These are phyloP conservation scores for Xanthoceras sorbifolium DNA, from an alignment of 345 rosid species.

Conservation along the genomic window DNA sequence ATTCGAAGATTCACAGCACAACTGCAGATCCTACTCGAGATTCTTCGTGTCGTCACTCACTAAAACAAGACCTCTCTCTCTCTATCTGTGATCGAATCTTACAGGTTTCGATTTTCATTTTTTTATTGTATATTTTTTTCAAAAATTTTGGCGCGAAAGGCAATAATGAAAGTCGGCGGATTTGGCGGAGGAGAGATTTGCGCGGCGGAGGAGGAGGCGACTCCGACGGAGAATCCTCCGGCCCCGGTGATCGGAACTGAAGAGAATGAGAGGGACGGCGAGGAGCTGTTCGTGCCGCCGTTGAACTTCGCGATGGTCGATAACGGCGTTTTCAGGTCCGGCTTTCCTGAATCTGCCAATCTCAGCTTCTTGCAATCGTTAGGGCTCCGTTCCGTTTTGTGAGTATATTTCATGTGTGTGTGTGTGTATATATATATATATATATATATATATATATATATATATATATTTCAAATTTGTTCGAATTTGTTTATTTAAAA, in stretches of 20 bases:
- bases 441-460: background rate
- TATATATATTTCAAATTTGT: background rate
- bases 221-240: background rate
- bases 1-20: slow-evolving; percentile 9
- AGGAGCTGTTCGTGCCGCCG: slow-evolving; percentile 63
- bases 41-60: background rate
- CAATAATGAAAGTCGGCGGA: slow-evolving; percentile 15
- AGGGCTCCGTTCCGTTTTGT: slow-evolving; percentile 71
- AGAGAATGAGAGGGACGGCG: slow-evolving; percentile 34
- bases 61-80: background rate
- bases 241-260: slow-evolving; percentile 1
- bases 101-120: background rate
- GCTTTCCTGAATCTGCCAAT: slow-evolving; percentile 68
- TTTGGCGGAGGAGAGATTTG: slow-evolving; percentile 2
- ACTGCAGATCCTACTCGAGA: background rate
- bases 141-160: slow-evolving; percentile 24
- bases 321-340: slow-evolving; percentile 68
- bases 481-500: background rate
- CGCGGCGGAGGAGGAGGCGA: background rate
- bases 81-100: background rate
- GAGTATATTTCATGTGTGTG: too few species aligned
- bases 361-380: slow-evolving; percentile 64
- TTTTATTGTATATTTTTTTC: background rate
- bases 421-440: background rate
- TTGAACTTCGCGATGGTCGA: slow-evolving; percentile 75